These are phyloP conservation scores for Ogataea trehalophila DNA, from an alignment of 805 yeast genomes.

Conservation along the genomic window DNA sequence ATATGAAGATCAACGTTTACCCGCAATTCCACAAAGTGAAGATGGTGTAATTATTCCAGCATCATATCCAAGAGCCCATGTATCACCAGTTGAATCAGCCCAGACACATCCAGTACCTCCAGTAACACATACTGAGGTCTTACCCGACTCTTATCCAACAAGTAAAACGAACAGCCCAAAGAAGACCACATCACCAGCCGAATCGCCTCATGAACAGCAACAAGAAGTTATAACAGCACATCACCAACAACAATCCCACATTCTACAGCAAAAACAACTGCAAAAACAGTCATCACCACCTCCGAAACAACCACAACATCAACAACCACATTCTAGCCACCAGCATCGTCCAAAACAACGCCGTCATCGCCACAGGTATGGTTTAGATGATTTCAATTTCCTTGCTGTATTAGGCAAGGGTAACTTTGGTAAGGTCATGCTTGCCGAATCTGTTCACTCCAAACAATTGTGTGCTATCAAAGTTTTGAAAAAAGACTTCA, in stretches of 20 bases:
- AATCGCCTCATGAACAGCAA: constrained; percentile 1
- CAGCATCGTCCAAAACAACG: constrained; percentile 28
- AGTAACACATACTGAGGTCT: too few species aligned
- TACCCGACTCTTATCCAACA: too few species aligned
- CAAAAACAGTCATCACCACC: constrained; percentile 7
- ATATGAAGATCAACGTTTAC: constrained; percentile 14
- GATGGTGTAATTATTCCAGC: constrained; percentile 1
- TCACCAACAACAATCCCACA: not conserved
- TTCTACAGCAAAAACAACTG: constrained; percentile 2
- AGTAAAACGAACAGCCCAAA: too few species aligned
- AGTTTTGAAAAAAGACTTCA: constrained; percentile 92
- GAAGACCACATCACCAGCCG: not conserved
- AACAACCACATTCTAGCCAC: constrained; percentile 14
- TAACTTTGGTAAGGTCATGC: constrained; percentile 96
- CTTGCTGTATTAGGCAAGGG: constrained; percentile 97
- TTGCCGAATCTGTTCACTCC: constrained; percentile 87
- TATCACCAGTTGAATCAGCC: not conserved
- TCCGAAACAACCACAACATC: constrained; percentile 4
- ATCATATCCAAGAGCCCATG: not conserved
- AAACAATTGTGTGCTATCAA: constrained; percentile 87
- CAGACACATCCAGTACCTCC: not conserved
- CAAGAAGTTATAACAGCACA: constrained; percentile 8
- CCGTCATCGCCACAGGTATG: constrained; percentile 64
- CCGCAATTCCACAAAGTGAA: constrained; percentile 9
- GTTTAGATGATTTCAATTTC: constrained; percentile 91